Percentiles rank a stretch among this genome's conserved stretches.
These are phyloP conservation scores for Neurospora sp. DNA, from an alignment of 495 filamentous ascomycete genomes.

Conservation along the genomic window DNA sequence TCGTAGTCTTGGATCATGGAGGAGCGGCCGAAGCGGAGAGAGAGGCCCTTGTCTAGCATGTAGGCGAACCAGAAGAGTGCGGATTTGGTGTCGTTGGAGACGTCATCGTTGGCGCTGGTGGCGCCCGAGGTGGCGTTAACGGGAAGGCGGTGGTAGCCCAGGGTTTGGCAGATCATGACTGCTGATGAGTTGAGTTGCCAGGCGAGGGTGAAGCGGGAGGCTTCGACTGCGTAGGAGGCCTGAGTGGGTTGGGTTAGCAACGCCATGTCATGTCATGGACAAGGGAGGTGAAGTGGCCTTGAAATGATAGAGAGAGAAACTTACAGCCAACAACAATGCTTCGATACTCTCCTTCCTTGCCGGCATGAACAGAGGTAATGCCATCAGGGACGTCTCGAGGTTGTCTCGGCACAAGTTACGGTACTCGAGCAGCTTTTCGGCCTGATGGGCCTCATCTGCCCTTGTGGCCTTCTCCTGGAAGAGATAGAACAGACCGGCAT, in stretches of 20 bases:
- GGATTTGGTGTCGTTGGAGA: constrained; percentile 32
- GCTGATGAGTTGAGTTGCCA: constrained; percentile 51
- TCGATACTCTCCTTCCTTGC: constrained; percentile 48
- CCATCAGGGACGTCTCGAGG: constrained; percentile 47
- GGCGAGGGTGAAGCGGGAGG: constrained; percentile 53
- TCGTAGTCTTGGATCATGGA: constrained; percentile 55
- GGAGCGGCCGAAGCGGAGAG: constrained; percentile 54
- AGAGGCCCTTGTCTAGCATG: constrained; percentile 48
- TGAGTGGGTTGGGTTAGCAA: background rate
- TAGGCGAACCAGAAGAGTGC: constrained; percentile 57
- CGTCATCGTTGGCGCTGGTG: constrained; percentile 20
- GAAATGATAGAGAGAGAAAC: background rate
- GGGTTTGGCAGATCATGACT: constrained; percentile 48
- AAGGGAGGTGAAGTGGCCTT: background rate
- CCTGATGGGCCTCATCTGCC: constrained; percentile 19
- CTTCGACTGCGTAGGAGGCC: constrained; percentile 48
- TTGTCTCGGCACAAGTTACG: constrained; percentile 43
- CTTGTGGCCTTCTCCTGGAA: constrained; percentile 40
- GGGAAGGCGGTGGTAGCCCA: constrained; percentile 52
- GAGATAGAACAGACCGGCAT: constrained; percentile 46
- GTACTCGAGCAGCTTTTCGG: constrained; percentile 24
- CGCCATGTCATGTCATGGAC: background rate
- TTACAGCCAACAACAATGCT: constrained; percentile 48
- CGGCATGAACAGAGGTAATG: constrained; percentile 49
- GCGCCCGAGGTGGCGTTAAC: constrained; percentile 27